Base-by-base conservation (phyloP, 495 filamentous ascomycete species). In the Penicillium bovifimosum region DNA sequence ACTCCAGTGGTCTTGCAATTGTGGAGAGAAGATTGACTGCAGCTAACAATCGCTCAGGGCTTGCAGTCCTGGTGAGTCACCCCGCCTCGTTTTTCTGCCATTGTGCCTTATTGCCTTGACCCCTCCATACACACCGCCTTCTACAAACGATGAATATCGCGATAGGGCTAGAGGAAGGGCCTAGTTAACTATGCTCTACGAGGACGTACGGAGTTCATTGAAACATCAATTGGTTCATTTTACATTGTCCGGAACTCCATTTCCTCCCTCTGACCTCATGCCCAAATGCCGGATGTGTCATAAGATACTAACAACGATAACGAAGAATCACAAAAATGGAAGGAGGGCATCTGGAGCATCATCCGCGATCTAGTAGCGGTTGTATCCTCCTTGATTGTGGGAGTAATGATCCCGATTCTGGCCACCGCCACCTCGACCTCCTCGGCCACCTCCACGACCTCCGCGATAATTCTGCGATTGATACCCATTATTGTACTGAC, bases 301-400 rank as follows among this genome's bases (percentile, higher is more conserved):
- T 52, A 20, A 43, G 6, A 44, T 55, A 48, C 35, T 40, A 18
- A 48, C 34, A 48, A 6, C 39, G 45, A 38, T 32, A 45, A 39
- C 13, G 51, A 60, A 48, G 29, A 52, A 14, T 47, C 27, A 28
- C 43, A 52, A 53, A 56, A 55, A 49, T 17, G 32, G 24, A 49
- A 24, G 43, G 40, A 48, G 41, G 41, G 35, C 47, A 39, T 17
- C 18, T 26, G 1, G 20, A 17, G 31, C 36, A 16, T 50, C 36
- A 50, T n/a, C n/a, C 20, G 46, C 35, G 38, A 36, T 52, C 38
- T 61, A 76, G 50, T 76, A 76, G 6, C 71, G 69, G 27, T 64
- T 66, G 53, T 74, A 73, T 52, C 71, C 69, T 47, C 59, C 61
- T 59, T 60, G 43, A 54, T 54, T 51, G 20, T 58, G 33, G n/a